Conservation (phyloP, 2,329 filamentous ascomycete genomes). For the Aspergillus ibericus region DNA sequence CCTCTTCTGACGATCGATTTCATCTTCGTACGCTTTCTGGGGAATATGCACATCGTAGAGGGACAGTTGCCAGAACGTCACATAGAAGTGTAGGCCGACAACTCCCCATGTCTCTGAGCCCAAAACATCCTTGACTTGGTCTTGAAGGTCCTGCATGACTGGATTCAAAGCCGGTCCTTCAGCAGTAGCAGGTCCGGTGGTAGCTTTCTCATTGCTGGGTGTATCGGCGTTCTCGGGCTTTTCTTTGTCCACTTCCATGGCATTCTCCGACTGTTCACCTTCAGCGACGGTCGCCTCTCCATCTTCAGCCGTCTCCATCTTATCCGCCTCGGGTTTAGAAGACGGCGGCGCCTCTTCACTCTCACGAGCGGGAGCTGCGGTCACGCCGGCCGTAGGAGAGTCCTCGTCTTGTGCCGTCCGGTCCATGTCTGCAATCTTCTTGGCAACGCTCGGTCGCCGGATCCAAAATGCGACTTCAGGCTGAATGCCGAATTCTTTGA, state of each 20-base stretch:
- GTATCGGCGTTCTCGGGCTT: slow-evolving; percentile 18
- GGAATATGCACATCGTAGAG: slow-evolving; percentile 79
- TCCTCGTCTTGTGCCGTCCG: slow-evolving; percentile 31
- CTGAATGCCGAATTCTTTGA: slow-evolving; percentile 77
- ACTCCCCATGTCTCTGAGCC: slow-evolving; percentile 65
- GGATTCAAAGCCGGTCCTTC: slow-evolving; percentile 61
- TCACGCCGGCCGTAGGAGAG: neutral
- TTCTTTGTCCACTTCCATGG: slow-evolving; percentile 39
- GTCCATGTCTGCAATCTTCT: slow-evolving; percentile 55
- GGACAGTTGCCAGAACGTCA: slow-evolving; percentile 88
- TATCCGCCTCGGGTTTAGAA: slow-evolving; percentile 19
- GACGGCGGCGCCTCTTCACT: slow-evolving; percentile 21
- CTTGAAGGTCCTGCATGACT: slow-evolving; percentile 71
- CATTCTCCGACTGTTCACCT: slow-evolving; percentile 23
- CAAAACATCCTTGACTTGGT: slow-evolving; percentile 63
- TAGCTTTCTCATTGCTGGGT: slow-evolving; percentile 15
- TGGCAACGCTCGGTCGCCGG: slow-evolving; percentile 70
- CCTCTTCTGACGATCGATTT: slow-evolving; percentile 67
- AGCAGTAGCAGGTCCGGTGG: slow-evolving; percentile 30
- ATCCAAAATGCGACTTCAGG: slow-evolving; percentile 83
- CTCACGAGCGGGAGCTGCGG: slow-evolving; percentile 18
- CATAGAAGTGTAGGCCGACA: slow-evolving; percentile 78
- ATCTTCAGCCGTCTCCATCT: slow-evolving; percentile 37
- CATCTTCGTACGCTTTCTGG: slow-evolving; percentile 73
- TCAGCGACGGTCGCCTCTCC: slow-evolving; percentile 20